These are phyloP conservation scores for Papiliotrema flavescens DNA, from an alignment of 1,284 basidiomycete species.

Conservation along the genomic window DNA sequence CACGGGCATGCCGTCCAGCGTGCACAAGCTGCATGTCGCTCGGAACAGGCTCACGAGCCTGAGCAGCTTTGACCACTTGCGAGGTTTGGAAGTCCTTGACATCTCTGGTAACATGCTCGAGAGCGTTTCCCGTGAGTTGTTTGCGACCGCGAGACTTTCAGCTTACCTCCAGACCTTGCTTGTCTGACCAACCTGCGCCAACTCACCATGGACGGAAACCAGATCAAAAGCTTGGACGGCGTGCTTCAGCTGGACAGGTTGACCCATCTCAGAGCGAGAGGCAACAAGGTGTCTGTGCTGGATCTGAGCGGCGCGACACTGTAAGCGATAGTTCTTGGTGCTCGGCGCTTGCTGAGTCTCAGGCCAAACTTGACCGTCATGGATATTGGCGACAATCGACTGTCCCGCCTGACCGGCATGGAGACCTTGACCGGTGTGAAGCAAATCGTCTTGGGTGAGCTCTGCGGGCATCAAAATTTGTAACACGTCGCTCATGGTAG, in stretches of 20 bases:
- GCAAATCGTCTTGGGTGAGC: conserved; percentile 75
- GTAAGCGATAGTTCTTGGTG: conserved; percentile 44
- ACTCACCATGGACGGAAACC: conserved; percentile 81
- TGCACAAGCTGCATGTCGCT: conserved; percentile 76
- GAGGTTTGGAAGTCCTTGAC: conserved; percentile 82
- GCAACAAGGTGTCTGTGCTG: conserved; percentile 66
- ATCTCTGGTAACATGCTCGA: conserved; percentile 87
- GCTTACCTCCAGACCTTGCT: conserved; percentile 61
- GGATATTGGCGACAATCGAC: conserved; percentile 70
- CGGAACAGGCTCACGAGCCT: conserved; percentile 79
- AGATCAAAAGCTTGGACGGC: conserved; percentile 71
- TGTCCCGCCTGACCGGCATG: conserved; percentile 62
- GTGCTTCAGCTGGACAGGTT: conserved; percentile 74
- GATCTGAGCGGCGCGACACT: conserved; percentile 66
- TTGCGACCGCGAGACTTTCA: no score
- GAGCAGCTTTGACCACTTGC: conserved; percentile 83
- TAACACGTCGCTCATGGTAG: conserved; percentile 50
- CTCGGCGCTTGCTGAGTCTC: neutral
- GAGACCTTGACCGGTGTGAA: conserved; percentile 62
- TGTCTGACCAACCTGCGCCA: conserved; percentile 82
- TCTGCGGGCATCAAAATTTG: neutral
- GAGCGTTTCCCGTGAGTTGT: conserved; percentile 76
- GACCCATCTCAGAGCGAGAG: conserved; percentile 74
- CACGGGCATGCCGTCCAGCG: conserved; percentile 72
- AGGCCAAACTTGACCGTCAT: conserved; percentile 68